Conservation (phyloP, 1,284 basidiomycete genomes). For the Trichosporon sp. region DNA sequence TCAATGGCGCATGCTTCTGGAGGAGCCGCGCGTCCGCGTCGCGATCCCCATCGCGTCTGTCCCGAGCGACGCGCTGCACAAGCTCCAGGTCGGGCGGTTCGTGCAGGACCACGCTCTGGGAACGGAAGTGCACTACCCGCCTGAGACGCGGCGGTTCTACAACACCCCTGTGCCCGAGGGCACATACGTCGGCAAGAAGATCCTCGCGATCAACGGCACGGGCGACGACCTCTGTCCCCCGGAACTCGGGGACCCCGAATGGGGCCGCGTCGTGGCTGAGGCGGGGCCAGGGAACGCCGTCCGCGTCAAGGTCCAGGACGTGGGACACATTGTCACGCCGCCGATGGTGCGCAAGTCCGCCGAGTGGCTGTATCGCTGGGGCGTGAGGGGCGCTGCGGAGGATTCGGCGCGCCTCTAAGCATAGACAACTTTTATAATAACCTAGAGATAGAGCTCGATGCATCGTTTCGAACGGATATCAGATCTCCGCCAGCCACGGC, state of each 20-base stretch:
- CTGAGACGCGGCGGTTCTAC: conserved; percentile 14
- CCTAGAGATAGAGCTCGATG: conserved; percentile 2
- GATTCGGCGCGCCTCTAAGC: background rate
- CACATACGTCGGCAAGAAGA: conserved; percentile 66
- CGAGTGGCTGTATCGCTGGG: conserved; percentile 53
- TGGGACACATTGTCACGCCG: conserved; percentile 52
- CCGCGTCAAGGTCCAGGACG: background rate
- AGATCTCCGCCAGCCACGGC: background rate
- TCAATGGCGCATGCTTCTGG: conserved; percentile 19
- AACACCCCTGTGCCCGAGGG: conserved; percentile 7
- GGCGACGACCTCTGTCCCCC: conserved; percentile 51
- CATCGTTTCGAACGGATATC: background rate
- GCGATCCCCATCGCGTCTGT: conserved; percentile 19
- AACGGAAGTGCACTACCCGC: conserved; percentile 6
- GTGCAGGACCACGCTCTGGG: conserved; percentile 12
- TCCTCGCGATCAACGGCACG: conserved; percentile 66
- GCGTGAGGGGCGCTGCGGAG: conserved; percentile 18
- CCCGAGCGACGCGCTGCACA: conserved; percentile 19
- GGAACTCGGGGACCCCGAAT: background rate
- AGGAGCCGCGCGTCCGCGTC: conserved; percentile 20
- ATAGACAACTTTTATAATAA: background rate
- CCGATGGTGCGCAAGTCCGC: conserved; percentile 53
- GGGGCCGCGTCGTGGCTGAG: conserved; percentile 8
- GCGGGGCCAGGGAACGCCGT: background rate
- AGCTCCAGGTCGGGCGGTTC: conserved; percentile 15